These are phyloP conservation scores for Agaricales sp. DNA, from an alignment of 1,284 basidiomycete genomes.

Conservation along the genomic window DNA sequence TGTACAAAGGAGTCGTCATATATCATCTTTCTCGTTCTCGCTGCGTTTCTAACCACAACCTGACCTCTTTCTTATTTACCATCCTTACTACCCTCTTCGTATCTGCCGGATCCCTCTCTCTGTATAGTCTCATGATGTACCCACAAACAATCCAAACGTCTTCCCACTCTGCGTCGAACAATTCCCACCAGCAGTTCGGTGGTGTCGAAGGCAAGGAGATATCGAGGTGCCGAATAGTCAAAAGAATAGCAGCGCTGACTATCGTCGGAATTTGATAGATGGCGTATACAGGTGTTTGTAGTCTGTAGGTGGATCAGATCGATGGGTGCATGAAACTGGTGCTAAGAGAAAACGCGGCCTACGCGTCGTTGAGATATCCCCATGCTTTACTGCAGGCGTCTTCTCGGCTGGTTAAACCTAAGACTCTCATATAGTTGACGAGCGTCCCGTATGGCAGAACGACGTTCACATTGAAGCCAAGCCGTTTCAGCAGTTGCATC, in stretches of 20 bases:
- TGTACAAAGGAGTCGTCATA: neutral
- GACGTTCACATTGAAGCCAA: slow-evolving; percentile 84
- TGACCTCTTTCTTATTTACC: slow-evolving; percentile 60
- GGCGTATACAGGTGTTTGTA: slow-evolving; percentile 87
- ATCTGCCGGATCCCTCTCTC: slow-evolving; percentile 29
- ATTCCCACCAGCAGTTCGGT: slow-evolving; percentile 71
- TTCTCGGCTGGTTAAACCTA: slow-evolving; percentile 66
- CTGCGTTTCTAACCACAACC: slow-evolving; percentile 55
- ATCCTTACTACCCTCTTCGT: slow-evolving; percentile 35
- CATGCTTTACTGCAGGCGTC: slow-evolving; percentile 73
- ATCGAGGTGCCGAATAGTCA: slow-evolving; percentile 58
- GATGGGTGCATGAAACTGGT: slow-evolving; percentile 8
- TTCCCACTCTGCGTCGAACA: slow-evolving; percentile 82
- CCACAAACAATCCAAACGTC: slow-evolving; percentile 79
- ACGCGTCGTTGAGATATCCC: slow-evolving; percentile 91
- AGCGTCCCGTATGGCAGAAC: slow-evolving; percentile 90
- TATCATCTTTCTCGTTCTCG: neutral
- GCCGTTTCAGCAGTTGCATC: slow-evolving; percentile 94
- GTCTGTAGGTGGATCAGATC: slow-evolving; percentile 28
- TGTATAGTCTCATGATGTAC: slow-evolving; percentile 71
- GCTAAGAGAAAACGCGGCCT: slow-evolving; percentile 20
- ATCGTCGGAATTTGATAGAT: slow-evolving; percentile 83
- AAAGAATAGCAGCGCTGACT: slow-evolving; percentile 77
- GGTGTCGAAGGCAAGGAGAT: slow-evolving; percentile 65
- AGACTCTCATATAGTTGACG: slow-evolving; percentile 89